Evolutionary conservation across 208 protist genomes (phyloP), one percentile per base, ranked within the genome.

Genomic region (Angomonas deanei): DNA sequence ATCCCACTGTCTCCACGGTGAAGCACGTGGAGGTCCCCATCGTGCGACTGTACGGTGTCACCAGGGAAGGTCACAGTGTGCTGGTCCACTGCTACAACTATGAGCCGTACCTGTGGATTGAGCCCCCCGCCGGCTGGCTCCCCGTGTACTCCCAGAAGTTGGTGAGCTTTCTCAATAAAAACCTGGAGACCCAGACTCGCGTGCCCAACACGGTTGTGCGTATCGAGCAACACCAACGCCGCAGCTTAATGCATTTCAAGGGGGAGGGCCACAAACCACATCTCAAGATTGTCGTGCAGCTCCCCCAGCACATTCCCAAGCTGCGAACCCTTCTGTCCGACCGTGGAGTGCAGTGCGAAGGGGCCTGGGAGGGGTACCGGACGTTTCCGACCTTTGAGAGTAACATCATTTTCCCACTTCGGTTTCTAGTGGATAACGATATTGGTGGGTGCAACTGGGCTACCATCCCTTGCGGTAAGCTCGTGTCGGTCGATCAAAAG

Each of bases 391-490:
- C 98, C 2, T 99, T 96, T 76, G 98, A 99, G 70, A 97, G 94
- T 50, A 99, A 99, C 74, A 85, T 99, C 49, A 88, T 97, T 32
- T 99, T 99, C 66, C 90, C 96, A 19, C 70, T 99, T 30, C 97
- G 98, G 59, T 99, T 99, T 71, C 97, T 99, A 70, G 91, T 99
- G 57, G 99, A 99, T 81, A 92, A 80, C 60, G 80, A 94, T n/a
- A 82, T 99, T 33, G 76, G 91, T 48, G 97, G 98, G 5, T 90
- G 90, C 61, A 97, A 94, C 76, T 98, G 97, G 96, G 61, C 97
- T 2, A 93, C 97, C 6, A n/a, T 98, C 28, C 76, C 78, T n/a
- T 62, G 42, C 34, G 80, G 76, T 15, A 83, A 80, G 56, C 96
- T 94, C 52, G 23, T 77, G 30, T 0, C 33, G 0, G 64, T 31